Base-by-base conservation (phyloP, 1,284 basidiomycete species). In the Puccinia triticina region DNA sequence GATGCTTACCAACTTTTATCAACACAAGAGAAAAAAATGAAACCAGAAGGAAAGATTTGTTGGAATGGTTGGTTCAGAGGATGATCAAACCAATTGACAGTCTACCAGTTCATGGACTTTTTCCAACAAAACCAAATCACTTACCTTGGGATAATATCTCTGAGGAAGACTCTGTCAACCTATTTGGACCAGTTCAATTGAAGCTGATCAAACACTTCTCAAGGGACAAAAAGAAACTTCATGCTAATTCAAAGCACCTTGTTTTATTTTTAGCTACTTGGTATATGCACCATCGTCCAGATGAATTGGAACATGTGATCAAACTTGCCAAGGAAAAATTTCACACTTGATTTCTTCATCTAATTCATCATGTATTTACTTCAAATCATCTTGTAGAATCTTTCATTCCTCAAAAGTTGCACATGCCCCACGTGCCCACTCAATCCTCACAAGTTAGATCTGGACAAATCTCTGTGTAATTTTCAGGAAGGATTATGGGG, bases 181-280 rank as follows among this genome's bases (percentile, higher is more conserved):
- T 37, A 5, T 64, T 64, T 40, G 61, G 61, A 34, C 61, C 61
- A 37, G 32, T 64, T 37, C 61, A 64, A 64, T 37, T 29, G 61
- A 10, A 64, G 21, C 21, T 64, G 61, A 34, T 64, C 16, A 12
- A 34, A 34, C 12, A 29, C 4, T 64, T 64, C 37, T 64, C 61
- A 21, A 12, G 16, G 14, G 23, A n/a, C 23, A 21, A 55, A 21
- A 55, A 55, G 18, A 55, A 21, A 55, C 10, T 55, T 8, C 18
- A 5, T 55, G 23, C 18, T 10, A 16, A 21, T 8, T 12, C 5
- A 55, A 21, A 55, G 23, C 5, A 55, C 4, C 23, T 55, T 16
- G 18, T n/a, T 12, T 16, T 10, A 5, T n/a, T 55, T 55, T 21
- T n/a, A 21, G 23, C 53, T 21, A n/a, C 53, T 55, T 55, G 53